Evolutionary conservation across 306 rosid genomes (phyloP), one percentile per base, ranked within the genome.

Genomic region (Vigna reflexopilosa): DNA sequence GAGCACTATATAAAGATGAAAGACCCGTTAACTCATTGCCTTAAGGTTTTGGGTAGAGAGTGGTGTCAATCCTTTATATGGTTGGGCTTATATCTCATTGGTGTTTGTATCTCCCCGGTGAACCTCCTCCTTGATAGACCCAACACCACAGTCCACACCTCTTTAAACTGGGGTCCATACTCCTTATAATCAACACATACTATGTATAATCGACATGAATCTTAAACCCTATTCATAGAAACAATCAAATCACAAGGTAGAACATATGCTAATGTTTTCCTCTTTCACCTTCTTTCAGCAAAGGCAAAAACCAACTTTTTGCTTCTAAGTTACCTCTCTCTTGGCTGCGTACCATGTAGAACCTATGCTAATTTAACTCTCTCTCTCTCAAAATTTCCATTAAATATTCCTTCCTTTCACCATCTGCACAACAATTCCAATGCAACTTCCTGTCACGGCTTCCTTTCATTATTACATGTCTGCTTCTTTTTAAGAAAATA

Each of bases 161-260:
- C 34, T 42, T 70, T 47, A 42, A 13, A 16, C 40, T 36, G 81
- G 81, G 86, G 81, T 76, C 86, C 86, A 51, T 26, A 2, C 28
- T 26, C 28, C 28, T 26, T 26, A 26, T 26, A 26, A 26, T 26
- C 28, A 26, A 52, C 30, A 40, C 12, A 40, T 40, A 40, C 45
- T 44, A 14, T 50, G 47, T 16, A 26, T 17, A 3, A 2, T 44
- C 15, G 12, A 19, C 52, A 56, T 20, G 61, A 20, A 50, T 34
- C 15, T 1, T 45, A 3, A 45, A 45, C 50, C 50, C 50, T 47
- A 10, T 45, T 42, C 40, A 40, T 8, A 24, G 20, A 51, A 70
- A 81, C 72, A 58, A 70, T 76, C 63, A 81, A 78, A 78, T 80
- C 76, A 73, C 28, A 73, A 54, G 15, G n/a, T 67, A 4, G 59